A percentile compares a stretch with the other conserved stretches of the same genome.
Conservation (phyloP, 768 basidiomycete species). For the Collybia nuda region DNA sequence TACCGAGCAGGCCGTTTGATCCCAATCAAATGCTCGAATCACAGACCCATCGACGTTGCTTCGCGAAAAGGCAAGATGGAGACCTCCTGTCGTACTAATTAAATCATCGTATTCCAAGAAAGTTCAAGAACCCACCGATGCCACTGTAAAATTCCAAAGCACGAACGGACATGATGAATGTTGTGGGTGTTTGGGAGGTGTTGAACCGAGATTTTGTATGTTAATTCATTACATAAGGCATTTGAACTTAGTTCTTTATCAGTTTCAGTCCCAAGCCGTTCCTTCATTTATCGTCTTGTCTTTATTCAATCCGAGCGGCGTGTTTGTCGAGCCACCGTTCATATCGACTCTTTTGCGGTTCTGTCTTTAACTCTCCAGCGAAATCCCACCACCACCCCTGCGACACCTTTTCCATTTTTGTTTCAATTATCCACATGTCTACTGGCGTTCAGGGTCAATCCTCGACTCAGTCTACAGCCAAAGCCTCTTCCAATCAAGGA, state of each 20-base stretch:
- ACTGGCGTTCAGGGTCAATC: conserved; percentile 2
- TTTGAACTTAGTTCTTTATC: conserved; percentile 19
- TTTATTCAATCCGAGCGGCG: background rate
- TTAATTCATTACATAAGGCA: conserved; percentile 8
- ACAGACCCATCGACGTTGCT: conserved; percentile 47
- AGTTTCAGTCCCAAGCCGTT: conserved; percentile 12
- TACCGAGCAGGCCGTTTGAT: conserved; percentile 69
- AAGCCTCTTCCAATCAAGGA: conserved; percentile 1
- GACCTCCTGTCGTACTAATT: conserved; percentile 49
- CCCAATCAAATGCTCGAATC: conserved; percentile 81
- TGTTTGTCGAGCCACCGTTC: too few species aligned
- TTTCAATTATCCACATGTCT: conserved; percentile 2
- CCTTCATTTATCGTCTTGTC: conserved; percentile 10
- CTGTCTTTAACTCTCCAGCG: conserved; percentile 3
- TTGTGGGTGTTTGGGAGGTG: background rate
- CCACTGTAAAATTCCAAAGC: conserved; percentile 77
- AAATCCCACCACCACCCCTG: conserved; percentile 1
- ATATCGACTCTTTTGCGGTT: background rate
- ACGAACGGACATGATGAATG: conserved; percentile 10
- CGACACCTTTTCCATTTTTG: conserved; percentile 11
- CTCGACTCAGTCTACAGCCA: conserved; percentile 5
- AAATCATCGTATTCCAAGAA: background rate
- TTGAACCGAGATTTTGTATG: conserved; percentile 4
- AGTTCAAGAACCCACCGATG: conserved; percentile 50
- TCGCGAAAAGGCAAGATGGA: conserved; percentile 64